phyloP scores from a whole-genome alignment of 1,284 basidiomycete species.

The Apiotrichum gamsii region DNA sequence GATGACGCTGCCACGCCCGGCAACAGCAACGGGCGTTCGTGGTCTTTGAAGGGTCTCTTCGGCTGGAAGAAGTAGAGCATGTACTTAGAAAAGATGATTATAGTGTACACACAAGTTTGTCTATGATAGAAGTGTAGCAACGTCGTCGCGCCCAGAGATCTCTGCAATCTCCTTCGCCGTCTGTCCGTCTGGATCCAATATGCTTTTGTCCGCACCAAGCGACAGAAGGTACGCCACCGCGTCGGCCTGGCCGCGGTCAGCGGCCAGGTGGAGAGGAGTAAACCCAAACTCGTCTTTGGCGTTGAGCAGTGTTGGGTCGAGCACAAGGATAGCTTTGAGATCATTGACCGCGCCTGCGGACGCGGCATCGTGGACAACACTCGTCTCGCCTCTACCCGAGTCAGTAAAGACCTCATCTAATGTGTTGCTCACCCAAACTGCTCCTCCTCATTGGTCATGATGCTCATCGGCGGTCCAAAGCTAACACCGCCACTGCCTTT shows the following conservation, averaged over 20 bases:
- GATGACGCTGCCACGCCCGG: not conserved
- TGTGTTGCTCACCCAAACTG: too few species aligned
- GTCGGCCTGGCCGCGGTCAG: conserved; percentile 64
- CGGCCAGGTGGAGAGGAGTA: conserved; percentile 75
- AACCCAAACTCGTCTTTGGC: conserved; percentile 64
- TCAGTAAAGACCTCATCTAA: too few species aligned
- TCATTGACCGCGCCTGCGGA: conserved; percentile 55
- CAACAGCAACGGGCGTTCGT: not conserved
- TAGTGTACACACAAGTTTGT: not conserved
- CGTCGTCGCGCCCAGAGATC: conserved; percentile 26
- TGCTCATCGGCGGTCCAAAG: conserved; percentile 58
- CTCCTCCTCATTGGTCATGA: conserved; percentile 48
- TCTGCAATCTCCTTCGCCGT: conserved; percentile 33
- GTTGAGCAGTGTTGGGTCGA: conserved; percentile 49
- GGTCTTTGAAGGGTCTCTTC: too few species aligned
- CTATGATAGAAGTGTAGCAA: conserved; percentile 20
- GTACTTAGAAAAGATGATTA: not conserved
- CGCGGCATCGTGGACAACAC: conserved; percentile 58
- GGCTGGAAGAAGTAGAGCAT: too few species aligned
- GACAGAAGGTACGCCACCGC: conserved; percentile 59
- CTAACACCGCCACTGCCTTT: conserved; percentile 47
- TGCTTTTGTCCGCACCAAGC: conserved; percentile 57
- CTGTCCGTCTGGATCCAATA: conserved; percentile 52
- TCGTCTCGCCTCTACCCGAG: too few species aligned
- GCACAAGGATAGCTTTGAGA: conserved; percentile 52